Percentiles rank a stretch among this genome's conserved stretches.
Conservation (phyloP, 257 asterid genomes). For the Misopates orontium region DNA sequence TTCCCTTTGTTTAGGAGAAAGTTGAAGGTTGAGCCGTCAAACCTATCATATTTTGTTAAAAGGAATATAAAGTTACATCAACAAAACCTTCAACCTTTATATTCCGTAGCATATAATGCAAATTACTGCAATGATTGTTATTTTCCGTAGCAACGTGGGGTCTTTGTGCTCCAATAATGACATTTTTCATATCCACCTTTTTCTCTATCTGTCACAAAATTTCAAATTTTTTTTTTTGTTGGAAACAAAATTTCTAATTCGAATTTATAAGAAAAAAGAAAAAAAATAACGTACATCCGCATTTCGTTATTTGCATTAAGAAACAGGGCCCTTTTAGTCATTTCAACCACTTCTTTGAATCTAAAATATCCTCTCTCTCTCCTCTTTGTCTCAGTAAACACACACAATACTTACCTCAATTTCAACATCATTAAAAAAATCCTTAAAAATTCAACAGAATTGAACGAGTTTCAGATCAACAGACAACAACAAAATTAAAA, state of each 20-base stretch:
- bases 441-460: not conserved
- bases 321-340: constrained; percentile 26
- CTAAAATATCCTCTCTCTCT: constrained; percentile 39
- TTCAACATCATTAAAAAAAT: constrained; percentile 7
- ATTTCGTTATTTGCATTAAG: constrained; percentile 13
- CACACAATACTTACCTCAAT: constrained; percentile 8
- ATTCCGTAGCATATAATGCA: not conserved
- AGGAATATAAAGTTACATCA: not conserved
- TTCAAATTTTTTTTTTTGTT: too few relatives aligned
- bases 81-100: not conserved
- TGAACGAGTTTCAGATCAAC: constrained; percentile 29
- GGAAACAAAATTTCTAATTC: too few relatives aligned
- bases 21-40: constrained; percentile 43
- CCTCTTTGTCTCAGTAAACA: constrained; percentile 29
- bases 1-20: too few relatives aligned
- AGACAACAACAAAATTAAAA: constrained; percentile 9
- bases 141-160: constrained; percentile 2
- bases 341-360: constrained; percentile 27
- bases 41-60: not conserved
- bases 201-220: not conserved
- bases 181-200: constrained; percentile 26
- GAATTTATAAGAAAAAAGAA: too few relatives aligned
- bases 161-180: constrained; percentile 21
- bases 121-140: constrained; percentile 24
- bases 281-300: not conserved